phyloP scores from a whole-genome alignment of 495 filamentous ascomycete genomes.

The Hypoxylon cercidicola region DNA sequence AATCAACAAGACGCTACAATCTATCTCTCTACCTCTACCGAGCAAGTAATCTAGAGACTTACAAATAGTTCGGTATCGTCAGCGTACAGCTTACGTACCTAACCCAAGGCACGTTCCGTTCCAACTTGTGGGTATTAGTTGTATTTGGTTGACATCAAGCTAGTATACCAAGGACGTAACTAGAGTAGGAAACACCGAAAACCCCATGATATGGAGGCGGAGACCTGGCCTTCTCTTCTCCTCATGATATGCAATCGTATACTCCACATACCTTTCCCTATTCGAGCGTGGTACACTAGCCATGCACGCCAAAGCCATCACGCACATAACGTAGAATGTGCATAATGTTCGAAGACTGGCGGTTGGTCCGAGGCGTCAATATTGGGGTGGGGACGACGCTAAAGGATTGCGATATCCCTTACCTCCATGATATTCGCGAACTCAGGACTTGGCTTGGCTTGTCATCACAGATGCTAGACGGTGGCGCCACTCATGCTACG shows the following conservation, averaged over 20 bases:
- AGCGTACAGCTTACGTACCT: too few species aligned
- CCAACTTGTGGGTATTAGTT: too few species aligned
- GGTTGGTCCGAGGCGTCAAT: constrained; percentile 24
- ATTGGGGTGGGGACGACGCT: constrained; percentile 26
- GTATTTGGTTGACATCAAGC: not conserved
- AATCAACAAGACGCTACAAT: too few species aligned
- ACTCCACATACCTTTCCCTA: constrained; percentile 30
- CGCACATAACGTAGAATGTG: constrained; percentile 20
- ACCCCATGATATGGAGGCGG: constrained; percentile 16
- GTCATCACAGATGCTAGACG: constrained; percentile 22
- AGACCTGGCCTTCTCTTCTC: constrained; percentile 2
- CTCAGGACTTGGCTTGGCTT: constrained; percentile 25
- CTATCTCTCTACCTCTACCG: too few species aligned
- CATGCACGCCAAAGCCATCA: constrained; percentile 35
- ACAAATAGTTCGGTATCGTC: too few species aligned
- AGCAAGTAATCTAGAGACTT: too few species aligned
- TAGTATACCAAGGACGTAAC: not conserved
- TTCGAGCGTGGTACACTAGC: constrained; percentile 25
- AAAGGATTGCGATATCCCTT: constrained; percentile 1
- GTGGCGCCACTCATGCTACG: constrained; percentile 29
- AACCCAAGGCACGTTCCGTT: too few species aligned
- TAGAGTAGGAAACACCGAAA: too few species aligned
- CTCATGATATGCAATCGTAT: constrained; percentile 27
- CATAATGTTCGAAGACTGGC: constrained; percentile 7
- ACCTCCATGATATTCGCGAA: constrained; percentile 15